Percentiles rank a stretch among this genome's conserved stretches.
Evolutionary conservation across 2,329 filamentous ascomycete species (phyloP).

Genomic region (Didymella lethalis): DNA sequence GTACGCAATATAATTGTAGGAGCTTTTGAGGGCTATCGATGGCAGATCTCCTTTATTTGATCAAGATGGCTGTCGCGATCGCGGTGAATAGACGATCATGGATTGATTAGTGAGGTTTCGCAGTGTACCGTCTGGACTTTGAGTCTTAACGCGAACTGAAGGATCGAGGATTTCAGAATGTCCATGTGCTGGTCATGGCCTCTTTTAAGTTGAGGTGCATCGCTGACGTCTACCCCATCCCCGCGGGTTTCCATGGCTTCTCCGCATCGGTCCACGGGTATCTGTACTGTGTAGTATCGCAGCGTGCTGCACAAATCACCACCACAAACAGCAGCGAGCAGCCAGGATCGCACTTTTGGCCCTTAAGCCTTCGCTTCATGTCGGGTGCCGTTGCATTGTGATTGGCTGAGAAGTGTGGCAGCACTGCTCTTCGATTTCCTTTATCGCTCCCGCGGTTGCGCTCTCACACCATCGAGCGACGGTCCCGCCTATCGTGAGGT

Average conservation of each 20-base stretch:
- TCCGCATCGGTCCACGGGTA: conserved; percentile 4
- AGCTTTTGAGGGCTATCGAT: background rate
- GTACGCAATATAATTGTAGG: background rate
- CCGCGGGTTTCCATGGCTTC: conserved; percentile 7
- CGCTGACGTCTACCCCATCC: background rate
- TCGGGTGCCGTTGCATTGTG: background rate
- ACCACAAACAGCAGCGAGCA: background rate
- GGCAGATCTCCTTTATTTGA: background rate
- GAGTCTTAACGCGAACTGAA: background rate
- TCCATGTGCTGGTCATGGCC: too few relatives aligned
- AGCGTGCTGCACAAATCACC: background rate
- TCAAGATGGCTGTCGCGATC: background rate
- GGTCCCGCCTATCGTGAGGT: background rate
- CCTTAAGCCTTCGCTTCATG: background rate
- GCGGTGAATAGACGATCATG: background rate
- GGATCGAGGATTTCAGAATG: background rate
- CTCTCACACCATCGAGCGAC: background rate
- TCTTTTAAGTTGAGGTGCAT: conserved; percentile 4
- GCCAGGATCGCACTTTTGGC: background rate
- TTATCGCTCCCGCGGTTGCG: conserved; percentile 11
- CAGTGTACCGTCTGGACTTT: background rate
- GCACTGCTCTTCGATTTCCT: background rate
- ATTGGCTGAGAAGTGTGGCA: conserved; percentile 1
- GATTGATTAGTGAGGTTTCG: background rate
- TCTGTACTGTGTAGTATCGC: background rate